Conservation (phyloP, 257 asterid genomes). For the Marsdenia floribunda region DNA sequence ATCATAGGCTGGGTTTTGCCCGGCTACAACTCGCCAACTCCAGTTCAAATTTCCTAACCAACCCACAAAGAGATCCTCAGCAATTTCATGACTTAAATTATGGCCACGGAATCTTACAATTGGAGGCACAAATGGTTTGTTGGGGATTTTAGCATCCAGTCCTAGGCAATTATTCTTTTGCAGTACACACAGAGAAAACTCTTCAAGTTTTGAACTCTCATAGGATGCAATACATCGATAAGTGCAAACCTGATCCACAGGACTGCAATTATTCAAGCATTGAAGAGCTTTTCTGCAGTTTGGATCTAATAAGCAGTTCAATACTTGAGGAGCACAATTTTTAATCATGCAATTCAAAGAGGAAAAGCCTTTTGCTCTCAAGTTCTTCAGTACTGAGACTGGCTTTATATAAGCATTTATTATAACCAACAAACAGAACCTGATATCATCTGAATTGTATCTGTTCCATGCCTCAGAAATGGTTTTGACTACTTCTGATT, state of each 20-base stretch:
- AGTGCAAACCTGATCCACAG: slow-evolving; percentile 91
- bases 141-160: slow-evolving; percentile 77
- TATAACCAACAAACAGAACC: slow-evolving; percentile 74
- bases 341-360: slow-evolving; percentile 74
- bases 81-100: slow-evolving; percentile 51
- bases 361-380: slow-evolving; percentile 82
- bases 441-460: slow-evolving; percentile 74
- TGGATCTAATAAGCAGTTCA: slow-evolving; percentile 74
- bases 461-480: slow-evolving; percentile 78
- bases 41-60: slow-evolving; percentile 77
- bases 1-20: slow-evolving; percentile 96
- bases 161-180: slow-evolving; percentile 85
- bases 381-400: slow-evolving; percentile 59
- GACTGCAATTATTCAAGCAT: slow-evolving; percentile 86
- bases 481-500: slow-evolving; percentile 43
- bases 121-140: slow-evolving; percentile 57
- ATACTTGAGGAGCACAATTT: slow-evolving; percentile 78
- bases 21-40: slow-evolving; percentile 97
- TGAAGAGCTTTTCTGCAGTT: slow-evolving; percentile 84
- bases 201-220: slow-evolving; percentile 69
- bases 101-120: slow-evolving; percentile 59
- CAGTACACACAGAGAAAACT: slow-evolving; percentile 74
- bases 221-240: slow-evolving; percentile 79
- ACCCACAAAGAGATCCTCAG: slow-evolving; percentile 88
- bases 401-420: slow-evolving; percentile 77